Percentiles rank a stretch among this genome's conserved stretches.
These are phyloP conservation scores for Gleditsia sinensis DNA, from an alignment of 306 rosid genomes.

Conservation along the genomic window DNA sequence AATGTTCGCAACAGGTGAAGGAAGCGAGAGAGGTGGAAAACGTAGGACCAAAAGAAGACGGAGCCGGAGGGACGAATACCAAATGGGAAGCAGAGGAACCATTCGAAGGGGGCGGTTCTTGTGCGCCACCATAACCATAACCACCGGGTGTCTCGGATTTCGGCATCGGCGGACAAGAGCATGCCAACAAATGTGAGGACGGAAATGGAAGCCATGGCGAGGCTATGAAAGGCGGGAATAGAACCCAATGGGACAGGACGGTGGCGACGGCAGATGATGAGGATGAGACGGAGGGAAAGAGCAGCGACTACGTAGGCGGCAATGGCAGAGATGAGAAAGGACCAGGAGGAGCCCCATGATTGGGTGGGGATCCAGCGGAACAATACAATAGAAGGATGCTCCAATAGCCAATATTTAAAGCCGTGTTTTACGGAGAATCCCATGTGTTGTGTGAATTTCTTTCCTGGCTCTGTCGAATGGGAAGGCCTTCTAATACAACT, in stretches of 20 bases:
- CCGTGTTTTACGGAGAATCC: not conserved
- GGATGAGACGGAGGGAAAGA: constrained; percentile 44
- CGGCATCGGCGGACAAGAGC: constrained; percentile 61
- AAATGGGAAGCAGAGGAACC: constrained; percentile 81
- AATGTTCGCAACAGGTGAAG: constrained; percentile 64
- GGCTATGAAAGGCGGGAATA: constrained; percentile 66
- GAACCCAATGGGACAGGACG: constrained; percentile 58
- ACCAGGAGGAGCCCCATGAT: constrained; percentile 72
- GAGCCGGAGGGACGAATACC: constrained; percentile 78
- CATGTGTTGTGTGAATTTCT: no score
- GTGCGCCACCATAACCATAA: constrained; percentile 73
- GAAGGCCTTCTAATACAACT: no score
- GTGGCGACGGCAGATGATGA: constrained; percentile 34
- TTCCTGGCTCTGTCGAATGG: no score
- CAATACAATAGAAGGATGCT: constrained; percentile 56
- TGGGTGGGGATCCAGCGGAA: constrained; percentile 79
- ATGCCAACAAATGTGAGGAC: constrained; percentile 53
- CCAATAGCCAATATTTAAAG: constrained; percentile 49
- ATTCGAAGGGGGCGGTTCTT: constrained; percentile 59
- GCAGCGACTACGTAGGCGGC: constrained; percentile 49
- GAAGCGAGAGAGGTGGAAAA: constrained; percentile 71
- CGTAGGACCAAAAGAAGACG: constrained; percentile 86
- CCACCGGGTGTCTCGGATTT: constrained; percentile 72
- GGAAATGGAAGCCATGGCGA: constrained; percentile 53
- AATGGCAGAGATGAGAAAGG: constrained; percentile 56